Conservation (phyloP, 176 grass and related monocot species). For the Canna indica region DNA sequence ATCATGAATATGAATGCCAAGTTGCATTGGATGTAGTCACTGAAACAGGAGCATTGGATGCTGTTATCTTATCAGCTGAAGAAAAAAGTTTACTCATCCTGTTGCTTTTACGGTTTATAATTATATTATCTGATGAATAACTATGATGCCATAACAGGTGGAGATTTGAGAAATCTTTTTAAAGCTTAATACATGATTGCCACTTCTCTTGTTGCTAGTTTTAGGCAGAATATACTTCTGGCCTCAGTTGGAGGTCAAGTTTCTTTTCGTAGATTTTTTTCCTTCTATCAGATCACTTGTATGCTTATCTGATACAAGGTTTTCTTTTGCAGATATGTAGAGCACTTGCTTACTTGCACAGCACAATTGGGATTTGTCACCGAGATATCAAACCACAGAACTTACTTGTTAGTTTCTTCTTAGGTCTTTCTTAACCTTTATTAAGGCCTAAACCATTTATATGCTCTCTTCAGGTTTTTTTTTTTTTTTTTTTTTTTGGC, state of each 20-base stretch:
- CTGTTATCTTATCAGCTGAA: too few species aligned
- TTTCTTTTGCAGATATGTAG: constrained; percentile 71
- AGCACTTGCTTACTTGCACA: constrained; percentile 94
- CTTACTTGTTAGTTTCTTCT: constrained; percentile 65
- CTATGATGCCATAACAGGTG: too few species aligned
- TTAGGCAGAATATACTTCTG: background rate
- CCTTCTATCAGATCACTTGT: background rate
- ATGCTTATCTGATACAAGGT: constrained; percentile 13
- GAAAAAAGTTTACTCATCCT: too few species aligned
- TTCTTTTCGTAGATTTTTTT: constrained; percentile 1
- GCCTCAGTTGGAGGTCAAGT: background rate
- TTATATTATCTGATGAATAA: too few species aligned
- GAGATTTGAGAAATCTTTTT: too few species aligned
- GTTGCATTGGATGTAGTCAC: too few species aligned
- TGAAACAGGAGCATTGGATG: too few species aligned
- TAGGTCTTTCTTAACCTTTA: constrained; percentile 1
- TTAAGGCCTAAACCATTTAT: background rate
- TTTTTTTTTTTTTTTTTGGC: background rate
- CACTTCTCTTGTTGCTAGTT: background rate
- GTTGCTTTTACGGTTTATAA: too few species aligned
- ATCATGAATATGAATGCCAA: too few species aligned
- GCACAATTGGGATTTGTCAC: constrained; percentile 80
- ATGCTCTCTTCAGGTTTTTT: background rate
- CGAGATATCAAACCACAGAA: constrained; percentile 99
- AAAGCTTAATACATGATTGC: too few species aligned